phyloP scores from a whole-genome alignment of 2,329 filamentous ascomycete genomes.

The Penicillium sp. region DNA sequence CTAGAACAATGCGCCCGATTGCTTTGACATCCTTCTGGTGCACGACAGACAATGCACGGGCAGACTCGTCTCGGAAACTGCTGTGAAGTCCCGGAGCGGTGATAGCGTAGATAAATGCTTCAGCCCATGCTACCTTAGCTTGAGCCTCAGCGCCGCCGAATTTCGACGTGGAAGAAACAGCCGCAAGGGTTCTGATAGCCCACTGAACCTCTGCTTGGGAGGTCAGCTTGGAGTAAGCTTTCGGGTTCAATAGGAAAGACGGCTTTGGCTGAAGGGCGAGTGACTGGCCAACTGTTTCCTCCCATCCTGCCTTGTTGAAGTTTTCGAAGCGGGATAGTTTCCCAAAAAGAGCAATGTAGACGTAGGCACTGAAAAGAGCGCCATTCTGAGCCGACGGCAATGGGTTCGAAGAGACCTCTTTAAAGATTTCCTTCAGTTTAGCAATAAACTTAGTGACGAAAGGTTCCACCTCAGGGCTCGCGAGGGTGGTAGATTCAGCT shows the following conservation, averaged over 20 bases:
- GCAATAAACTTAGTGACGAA: constrained; percentile 57
- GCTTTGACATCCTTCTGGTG: constrained; percentile 65
- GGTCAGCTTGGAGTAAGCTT: constrained; percentile 80
- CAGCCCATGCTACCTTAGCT: constrained; percentile 75
- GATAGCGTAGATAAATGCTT: constrained; percentile 80
- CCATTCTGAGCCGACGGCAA: constrained; percentile 80
- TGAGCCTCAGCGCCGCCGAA: constrained; percentile 52
- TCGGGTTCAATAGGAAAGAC: constrained; percentile 83
- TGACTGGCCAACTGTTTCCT: constrained; percentile 65
- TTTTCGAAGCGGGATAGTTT: constrained; percentile 59
- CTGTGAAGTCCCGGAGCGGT: constrained; percentile 66
- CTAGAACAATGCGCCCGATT: constrained; percentile 68
- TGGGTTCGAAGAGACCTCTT: constrained; percentile 79
- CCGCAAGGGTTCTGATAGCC: constrained; percentile 72
- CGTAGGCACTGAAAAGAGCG: constrained; percentile 77
- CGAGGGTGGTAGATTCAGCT: constrained; percentile 53
- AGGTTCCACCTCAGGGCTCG: constrained; percentile 51
- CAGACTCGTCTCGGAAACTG: constrained; percentile 67
- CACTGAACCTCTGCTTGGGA: constrained; percentile 78
- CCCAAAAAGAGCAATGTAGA: constrained; percentile 68
- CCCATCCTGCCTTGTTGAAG: constrained; percentile 54
- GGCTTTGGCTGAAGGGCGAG: constrained; percentile 77
- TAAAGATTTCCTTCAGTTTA: constrained; percentile 68
- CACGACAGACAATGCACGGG: constrained; percentile 64
- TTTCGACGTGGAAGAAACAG: constrained; percentile 61